Conservation (phyloP, 805 yeast genomes). For the Candida multigemmis region DNA sequence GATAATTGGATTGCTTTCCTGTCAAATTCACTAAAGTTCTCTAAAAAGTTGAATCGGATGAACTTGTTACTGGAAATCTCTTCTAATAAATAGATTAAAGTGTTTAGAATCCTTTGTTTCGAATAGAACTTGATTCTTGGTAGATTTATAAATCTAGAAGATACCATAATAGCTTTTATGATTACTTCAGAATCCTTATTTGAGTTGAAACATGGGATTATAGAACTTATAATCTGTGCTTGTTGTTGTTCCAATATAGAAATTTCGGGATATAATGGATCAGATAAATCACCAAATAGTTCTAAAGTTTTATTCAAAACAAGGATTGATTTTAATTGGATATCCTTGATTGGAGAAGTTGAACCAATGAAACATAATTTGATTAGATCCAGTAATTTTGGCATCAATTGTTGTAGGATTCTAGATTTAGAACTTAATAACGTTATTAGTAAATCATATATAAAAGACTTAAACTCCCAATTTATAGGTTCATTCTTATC, state of each 20-base stretch:
- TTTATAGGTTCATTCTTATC: constrained; percentile 47
- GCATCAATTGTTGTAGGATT: constrained; percentile 32
- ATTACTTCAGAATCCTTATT: constrained; percentile 71
- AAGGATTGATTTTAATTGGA: constrained; percentile 58
- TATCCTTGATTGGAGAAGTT: constrained; percentile 52
- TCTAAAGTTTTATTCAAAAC: constrained; percentile 57
- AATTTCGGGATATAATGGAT: constrained; percentile 63
- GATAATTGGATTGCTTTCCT: constrained; percentile 50
- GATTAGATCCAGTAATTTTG: constrained; percentile 54
- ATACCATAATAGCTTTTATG: constrained; percentile 65
- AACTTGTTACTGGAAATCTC: constrained; percentile 37
- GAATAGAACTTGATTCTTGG: constrained; percentile 36
- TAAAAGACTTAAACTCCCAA: constrained; percentile 46
- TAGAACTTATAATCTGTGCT: constrained; percentile 86
- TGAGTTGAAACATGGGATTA: constrained; percentile 73
- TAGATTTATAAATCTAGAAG: constrained; percentile 59
- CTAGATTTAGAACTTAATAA: constrained; percentile 27
- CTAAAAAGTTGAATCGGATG: constrained; percentile 49
- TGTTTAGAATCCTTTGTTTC: constrained; percentile 44
- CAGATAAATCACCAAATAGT: constrained; percentile 51
- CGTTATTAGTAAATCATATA: constrained; percentile 37
- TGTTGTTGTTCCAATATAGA: constrained; percentile 84
- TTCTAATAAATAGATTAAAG: constrained; percentile 60
- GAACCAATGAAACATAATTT: constrained; percentile 76
- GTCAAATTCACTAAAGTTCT: constrained; percentile 32